Evolutionary conservation across 2,329 filamentous ascomycete genomes (phyloP), one percentile per base, ranked within the genome.

Genomic region (Elsinoe perseae): DNA sequence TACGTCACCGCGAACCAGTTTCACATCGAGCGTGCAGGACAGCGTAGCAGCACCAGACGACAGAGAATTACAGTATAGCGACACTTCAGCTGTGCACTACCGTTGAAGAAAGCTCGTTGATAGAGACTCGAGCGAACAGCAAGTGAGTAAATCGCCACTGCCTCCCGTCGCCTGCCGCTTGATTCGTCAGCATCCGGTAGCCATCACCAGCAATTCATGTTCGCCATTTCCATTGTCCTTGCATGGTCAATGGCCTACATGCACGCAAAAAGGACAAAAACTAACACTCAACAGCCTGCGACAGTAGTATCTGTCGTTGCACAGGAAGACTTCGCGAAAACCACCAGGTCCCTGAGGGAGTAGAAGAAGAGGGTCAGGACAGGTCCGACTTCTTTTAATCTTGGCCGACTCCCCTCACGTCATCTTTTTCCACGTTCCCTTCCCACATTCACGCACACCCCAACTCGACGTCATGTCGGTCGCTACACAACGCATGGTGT

Each of bases 401-500:
- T 36, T 36, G 32, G 32, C n/a, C 32, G 12, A 9, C 12, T 14
- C 32, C 32, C 32, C 5, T 6, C 10, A 36, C 32, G 32, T 36
- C 32, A 36, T 36, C n/a, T n/a, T 2, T 9, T n/a, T 44, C 9
- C 40, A 14, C 40, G 14, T 21, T 42, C 16, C 20, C 8, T n/a
- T 18, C 9, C 21, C 38, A 21, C 38, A 20, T 9, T n/a, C n/a
- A n/a, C 7, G 20, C 50, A 54, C 32, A 20, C 34, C 16, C 28
- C 48, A 53, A 36, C n/a, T 12, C 10, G 10, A 27, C 30, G 27
- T 46, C 25, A 56, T 48, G 42, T 36, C 42, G 18, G 53, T 44
- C 16, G 53, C 42, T 34, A 44, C 28, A 4, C 28, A 42, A 9
- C 21, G 53, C 9, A 34, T 23, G 10, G 28, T 56, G 18, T 28